Evolutionary conservation across 1,284 basidiomycete genomes (phyloP).

Genomic region (Naganishia sp.): DNA sequence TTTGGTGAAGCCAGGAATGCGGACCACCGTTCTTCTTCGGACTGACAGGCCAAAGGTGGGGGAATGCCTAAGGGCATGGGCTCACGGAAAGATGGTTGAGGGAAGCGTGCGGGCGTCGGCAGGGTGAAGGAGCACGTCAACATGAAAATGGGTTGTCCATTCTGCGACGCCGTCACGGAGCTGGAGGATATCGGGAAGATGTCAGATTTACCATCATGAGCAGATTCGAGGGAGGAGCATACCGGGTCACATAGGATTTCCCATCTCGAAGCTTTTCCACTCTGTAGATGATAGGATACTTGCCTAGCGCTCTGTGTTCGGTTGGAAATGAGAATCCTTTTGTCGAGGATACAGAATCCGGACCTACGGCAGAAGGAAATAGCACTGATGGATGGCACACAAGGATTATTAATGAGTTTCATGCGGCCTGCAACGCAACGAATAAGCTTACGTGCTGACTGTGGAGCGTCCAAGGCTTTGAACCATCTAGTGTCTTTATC

Average conservation of each 20-base stretch:
- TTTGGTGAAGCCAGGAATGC: slow-evolving; percentile 39
- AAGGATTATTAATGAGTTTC: background rate
- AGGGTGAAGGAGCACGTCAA: slow-evolving; percentile 82
- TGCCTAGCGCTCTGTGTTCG: slow-evolving; percentile 66
- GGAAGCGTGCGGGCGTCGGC: slow-evolving; percentile 61
- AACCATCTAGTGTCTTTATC: slow-evolving; percentile 64
- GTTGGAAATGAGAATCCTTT: background rate
- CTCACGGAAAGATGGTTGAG: slow-evolving; percentile 28
- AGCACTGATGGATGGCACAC: slow-evolving; percentile 38
- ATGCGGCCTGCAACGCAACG: background rate
- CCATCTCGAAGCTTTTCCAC: slow-evolving; percentile 80
- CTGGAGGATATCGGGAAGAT: slow-evolving; percentile 61
- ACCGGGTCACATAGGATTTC: slow-evolving; percentile 38
- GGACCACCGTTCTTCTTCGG: slow-evolving; percentile 60
- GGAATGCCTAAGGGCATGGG: slow-evolving; percentile 32
- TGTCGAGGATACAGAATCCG: background rate
- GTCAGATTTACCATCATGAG: background rate
- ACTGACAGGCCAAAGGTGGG: slow-evolving; percentile 60
- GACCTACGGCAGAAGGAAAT: slow-evolving; percentile 49
- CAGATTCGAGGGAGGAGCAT: background rate
- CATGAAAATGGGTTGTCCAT: slow-evolving; percentile 74
- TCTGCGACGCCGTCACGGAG: slow-evolving; percentile 75
- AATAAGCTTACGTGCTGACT: slow-evolving; percentile 63
- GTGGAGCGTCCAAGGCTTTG: slow-evolving; percentile 60
- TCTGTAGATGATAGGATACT: slow-evolving; percentile 77